phyloP scores from a whole-genome alignment of 2,329 filamentous ascomycete genomes.

The Aspergillus candidus region DNA sequence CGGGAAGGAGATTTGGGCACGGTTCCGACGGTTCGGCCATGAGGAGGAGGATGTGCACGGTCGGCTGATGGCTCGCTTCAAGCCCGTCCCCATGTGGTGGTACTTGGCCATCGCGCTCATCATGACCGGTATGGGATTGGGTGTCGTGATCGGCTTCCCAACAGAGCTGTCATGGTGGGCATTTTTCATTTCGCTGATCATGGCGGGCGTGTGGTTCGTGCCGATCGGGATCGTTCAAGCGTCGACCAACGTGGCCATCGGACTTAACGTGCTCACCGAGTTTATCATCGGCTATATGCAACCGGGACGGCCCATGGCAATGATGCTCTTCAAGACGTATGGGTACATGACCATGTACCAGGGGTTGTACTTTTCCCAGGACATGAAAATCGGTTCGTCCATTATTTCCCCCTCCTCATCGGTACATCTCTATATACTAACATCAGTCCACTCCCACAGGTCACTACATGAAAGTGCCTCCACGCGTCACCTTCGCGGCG shows the following conservation, averaged over 20 bases:
- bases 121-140: slow-evolving; percentile 48
- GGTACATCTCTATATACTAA: slow-evolving; percentile 16
- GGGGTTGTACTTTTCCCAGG: slow-evolving; percentile 59
- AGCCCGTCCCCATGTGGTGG: slow-evolving; percentile 54
- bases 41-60: slow-evolving; percentile 51
- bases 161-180: slow-evolving; percentile 69
- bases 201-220: slow-evolving; percentile 59
- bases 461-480: slow-evolving; percentile 59
- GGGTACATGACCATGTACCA: slow-evolving; percentile 64
- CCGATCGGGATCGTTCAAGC: slow-evolving; percentile 60
- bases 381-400: slow-evolving; percentile 53
- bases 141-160: slow-evolving; percentile 48
- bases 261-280: slow-evolving; percentile 67
- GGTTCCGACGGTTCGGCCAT: slow-evolving; percentile 53
- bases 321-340: slow-evolving; percentile 76
- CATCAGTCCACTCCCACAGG: slow-evolving; percentile 13
- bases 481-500: slow-evolving; percentile 46
- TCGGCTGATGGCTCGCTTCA: slow-evolving; percentile 53
- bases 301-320: slow-evolving; percentile 62
- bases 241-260: slow-evolving; percentile 60
- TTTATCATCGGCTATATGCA: slow-evolving; percentile 69
- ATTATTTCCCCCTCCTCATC: neutral
- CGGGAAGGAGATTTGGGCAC: slow-evolving; percentile 59
- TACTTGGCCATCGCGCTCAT: slow-evolving; percentile 43
- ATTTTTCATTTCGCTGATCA: slow-evolving; percentile 59